Conservation (phyloP, 1,284 basidiomycete genomes). For the Sanghuangporus sanghuang region DNA sequence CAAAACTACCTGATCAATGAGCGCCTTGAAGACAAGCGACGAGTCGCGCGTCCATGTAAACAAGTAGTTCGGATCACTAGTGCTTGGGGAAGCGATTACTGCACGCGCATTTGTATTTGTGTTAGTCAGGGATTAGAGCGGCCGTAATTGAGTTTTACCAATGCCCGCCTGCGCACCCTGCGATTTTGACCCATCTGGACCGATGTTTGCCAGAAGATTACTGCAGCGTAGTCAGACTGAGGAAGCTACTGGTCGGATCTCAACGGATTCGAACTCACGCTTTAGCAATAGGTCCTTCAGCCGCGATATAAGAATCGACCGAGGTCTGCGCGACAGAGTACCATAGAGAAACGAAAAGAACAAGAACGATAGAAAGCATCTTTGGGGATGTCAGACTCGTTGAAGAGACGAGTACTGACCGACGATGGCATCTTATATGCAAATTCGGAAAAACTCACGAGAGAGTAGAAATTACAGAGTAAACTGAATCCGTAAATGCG, state of each 20-base stretch:
- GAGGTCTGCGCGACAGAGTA: constrained; percentile 4
- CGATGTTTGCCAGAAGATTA: constrained; percentile 23
- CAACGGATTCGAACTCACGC: not conserved
- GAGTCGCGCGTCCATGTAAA: constrained; percentile 39
- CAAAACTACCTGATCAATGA: constrained; percentile 30
- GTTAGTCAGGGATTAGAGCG: not conserved
- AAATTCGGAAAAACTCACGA: not conserved
- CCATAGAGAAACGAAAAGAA: constrained; percentile 7
- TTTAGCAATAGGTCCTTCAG: constrained; percentile 23
- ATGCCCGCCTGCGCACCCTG: constrained; percentile 20
- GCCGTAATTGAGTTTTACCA: not conserved
- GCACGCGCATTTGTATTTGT: constrained; percentile 7
- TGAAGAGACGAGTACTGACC: not conserved
- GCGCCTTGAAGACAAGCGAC: constrained; percentile 36
- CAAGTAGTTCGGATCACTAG: constrained; percentile 33
- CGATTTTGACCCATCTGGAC: constrained; percentile 20
- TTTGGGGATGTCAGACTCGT: not conserved
- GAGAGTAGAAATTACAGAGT: not conserved
- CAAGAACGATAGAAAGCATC: constrained; percentile 1
- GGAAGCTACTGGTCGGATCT: not conserved
- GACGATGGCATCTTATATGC: not conserved
- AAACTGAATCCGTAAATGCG: not conserved
- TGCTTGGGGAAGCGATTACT: constrained; percentile 35
- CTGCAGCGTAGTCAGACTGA: not conserved
- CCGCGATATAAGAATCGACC: constrained; percentile 17